Evolutionary conservation across 1,284 basidiomycete genomes (phyloP).

Genomic region (Microbotryum saponariae): DNA sequence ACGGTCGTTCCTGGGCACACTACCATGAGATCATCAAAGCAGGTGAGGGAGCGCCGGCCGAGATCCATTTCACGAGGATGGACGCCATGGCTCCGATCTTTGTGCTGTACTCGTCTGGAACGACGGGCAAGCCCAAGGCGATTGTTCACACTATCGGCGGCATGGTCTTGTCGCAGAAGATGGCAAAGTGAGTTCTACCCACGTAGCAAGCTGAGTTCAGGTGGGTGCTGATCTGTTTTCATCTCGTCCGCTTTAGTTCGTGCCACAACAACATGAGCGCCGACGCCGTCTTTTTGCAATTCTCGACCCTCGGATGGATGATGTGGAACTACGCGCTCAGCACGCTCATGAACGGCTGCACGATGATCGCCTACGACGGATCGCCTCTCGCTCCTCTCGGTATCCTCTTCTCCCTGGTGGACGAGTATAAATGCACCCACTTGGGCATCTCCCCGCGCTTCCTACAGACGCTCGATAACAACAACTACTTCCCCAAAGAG

Average conservation of each 20-base stretch:
- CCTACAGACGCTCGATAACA: slow-evolving; percentile 26
- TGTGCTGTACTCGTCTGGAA: slow-evolving; percentile 35
- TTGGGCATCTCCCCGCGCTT: slow-evolving; percentile 54
- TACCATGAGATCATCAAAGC: slow-evolving; percentile 18
- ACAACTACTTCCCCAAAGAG: slow-evolving; percentile 49
- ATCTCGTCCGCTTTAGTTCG: neutral
- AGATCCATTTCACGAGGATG: slow-evolving; percentile 34
- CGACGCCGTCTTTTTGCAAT: slow-evolving; percentile 63
- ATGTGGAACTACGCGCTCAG: slow-evolving; percentile 49
- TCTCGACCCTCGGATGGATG: slow-evolving; percentile 61
- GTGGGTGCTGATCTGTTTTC: neutral
- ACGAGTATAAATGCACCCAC: slow-evolving; percentile 60
- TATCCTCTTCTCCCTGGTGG: slow-evolving; percentile 65
- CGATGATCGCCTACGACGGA: slow-evolving; percentile 74
- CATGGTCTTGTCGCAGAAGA: slow-evolving; percentile 31
- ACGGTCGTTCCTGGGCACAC: slow-evolving; percentile 13
- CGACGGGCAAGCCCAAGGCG: slow-evolving; percentile 43
- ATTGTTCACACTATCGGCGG: slow-evolving; percentile 38
- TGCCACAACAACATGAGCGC: slow-evolving; percentile 19
- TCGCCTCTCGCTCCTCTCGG: slow-evolving; percentile 65
- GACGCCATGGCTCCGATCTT: slow-evolving; percentile 26
- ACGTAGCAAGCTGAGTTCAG: neutral
- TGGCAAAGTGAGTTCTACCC: slow-evolving; percentile 13
- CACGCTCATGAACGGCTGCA: slow-evolving; percentile 42
- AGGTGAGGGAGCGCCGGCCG: slow-evolving; percentile 16